Evolutionary conservation across 129 eudicot genomes (phyloP).

Genomic region (Flaveria bidentis): DNA sequence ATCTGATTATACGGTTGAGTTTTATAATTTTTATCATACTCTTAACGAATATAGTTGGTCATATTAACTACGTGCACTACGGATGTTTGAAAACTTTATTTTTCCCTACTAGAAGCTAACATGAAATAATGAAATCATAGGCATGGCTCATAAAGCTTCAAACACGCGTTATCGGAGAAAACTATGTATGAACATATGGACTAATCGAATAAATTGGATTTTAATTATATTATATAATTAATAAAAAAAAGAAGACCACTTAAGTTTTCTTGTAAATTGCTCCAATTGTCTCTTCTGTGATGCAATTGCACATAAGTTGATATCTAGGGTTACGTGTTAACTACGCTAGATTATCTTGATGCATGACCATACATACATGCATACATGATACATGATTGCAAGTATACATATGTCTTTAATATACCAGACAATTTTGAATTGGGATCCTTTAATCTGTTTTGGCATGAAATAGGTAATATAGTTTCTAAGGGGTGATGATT

Average conservation of each 20-base stretch:
- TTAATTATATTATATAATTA: neutral
- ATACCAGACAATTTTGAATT: slow-evolving; percentile 8
- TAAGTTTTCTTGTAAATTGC: slow-evolving; percentile 38
- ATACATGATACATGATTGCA: neutral
- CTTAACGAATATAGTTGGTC: too few species aligned
- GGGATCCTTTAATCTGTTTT: slow-evolving; percentile 20
- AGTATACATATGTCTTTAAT: neutral
- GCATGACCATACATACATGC: slow-evolving; percentile 9
- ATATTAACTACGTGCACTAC: too few species aligned
- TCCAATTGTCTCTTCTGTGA: slow-evolving; percentile 42
- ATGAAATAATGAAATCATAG: too few species aligned
- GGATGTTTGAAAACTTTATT: too few species aligned
- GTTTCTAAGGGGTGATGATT: slow-evolving; percentile 49
- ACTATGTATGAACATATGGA: neutral
- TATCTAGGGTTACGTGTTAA: slow-evolving; percentile 24
- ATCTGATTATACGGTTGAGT: too few species aligned
- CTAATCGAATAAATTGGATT: slow-evolving; percentile 9
- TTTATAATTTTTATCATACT: too few species aligned
- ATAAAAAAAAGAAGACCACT: slow-evolving; percentile 19
- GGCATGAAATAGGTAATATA: slow-evolving; percentile 22
- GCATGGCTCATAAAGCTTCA: too few species aligned
- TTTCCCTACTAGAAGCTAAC: too few species aligned
- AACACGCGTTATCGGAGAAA: too few species aligned
- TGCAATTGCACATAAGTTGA: slow-evolving; percentile 29
- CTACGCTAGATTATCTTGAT: slow-evolving; percentile 10